A percentile compares a stretch with the other conserved stretches of the same genome.
Evolutionary conservation across 2,329 filamentous ascomycete genomes (phyloP).

Genomic region (Emergomyces orientalis): DNA sequence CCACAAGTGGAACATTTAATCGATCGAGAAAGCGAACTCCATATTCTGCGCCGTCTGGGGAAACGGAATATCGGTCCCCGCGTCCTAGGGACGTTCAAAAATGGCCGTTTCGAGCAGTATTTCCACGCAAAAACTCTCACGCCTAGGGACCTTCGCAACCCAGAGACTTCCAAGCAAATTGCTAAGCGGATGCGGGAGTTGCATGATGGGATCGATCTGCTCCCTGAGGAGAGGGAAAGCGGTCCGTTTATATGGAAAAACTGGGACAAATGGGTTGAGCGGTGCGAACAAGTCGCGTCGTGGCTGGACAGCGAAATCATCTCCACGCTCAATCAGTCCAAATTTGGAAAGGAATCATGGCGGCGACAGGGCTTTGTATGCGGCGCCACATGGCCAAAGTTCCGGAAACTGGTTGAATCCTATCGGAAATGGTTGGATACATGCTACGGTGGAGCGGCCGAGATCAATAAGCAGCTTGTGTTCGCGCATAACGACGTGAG

Average conservation of each 20-base stretch:
- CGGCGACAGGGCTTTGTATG: slow-evolving; percentile 66
- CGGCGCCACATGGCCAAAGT: slow-evolving; percentile 71
- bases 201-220: slow-evolving; percentile 82
- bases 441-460: slow-evolving; percentile 57
- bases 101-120: slow-evolving; percentile 92
- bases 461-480: slow-evolving; percentile 64
- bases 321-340: slow-evolving; percentile 35
- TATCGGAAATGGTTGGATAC: slow-evolving; percentile 67
- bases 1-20: slow-evolving; percentile 94
- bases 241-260: slow-evolving; percentile 83
- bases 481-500: slow-evolving; percentile 97
- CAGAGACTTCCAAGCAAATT: slow-evolving; percentile 81
- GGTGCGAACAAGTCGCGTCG: slow-evolving; percentile 44
- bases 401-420: slow-evolving; percentile 63
- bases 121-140: slow-evolving; percentile 78
- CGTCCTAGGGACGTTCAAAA: slow-evolving; percentile 81
- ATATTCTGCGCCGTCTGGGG: slow-evolving; percentile 74
- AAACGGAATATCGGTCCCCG: slow-evolving; percentile 89
- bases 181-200: slow-evolving; percentile 96
- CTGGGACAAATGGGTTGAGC: slow-evolving; percentile 85
- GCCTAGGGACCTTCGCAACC: slow-evolving; percentile 62
- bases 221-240: slow-evolving; percentile 64
- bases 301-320: slow-evolving; percentile 52
- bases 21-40: slow-evolving; percentile 80
- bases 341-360: slow-evolving; percentile 47